These are phyloP conservation scores for Aspergillus ochraceoroseus DNA, from an alignment of 2,329 filamentous ascomycete species.

Conservation along the genomic window DNA sequence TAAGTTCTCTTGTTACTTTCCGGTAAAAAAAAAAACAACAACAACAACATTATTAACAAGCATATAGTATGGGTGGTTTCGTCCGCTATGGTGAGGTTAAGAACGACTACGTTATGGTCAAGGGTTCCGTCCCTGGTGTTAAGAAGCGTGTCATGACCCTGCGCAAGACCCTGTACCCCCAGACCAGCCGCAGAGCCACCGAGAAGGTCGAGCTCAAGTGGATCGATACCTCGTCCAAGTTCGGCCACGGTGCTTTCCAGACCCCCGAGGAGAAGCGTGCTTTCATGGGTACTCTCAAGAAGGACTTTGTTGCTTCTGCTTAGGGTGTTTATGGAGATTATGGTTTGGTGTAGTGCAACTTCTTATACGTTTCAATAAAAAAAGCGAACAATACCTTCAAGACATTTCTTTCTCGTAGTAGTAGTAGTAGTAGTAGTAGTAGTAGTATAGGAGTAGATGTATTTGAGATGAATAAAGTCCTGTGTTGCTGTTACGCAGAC, in stretches of 20 bases:
- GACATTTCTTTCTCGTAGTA: conserved; percentile 1
- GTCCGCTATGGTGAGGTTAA: conserved; percentile 99
- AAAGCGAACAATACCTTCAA: conserved; percentile 39
- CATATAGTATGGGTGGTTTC: conserved; percentile 85
- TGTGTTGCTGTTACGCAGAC: too few species aligned
- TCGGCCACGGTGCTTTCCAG: conserved; percentile 99
- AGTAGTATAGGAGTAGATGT: conserved; percentile 4
- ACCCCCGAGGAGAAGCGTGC: conserved; percentile 96
- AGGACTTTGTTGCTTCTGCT: conserved; percentile 65
- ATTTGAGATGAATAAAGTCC: not conserved
- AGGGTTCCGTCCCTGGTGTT: conserved; percentile 94
- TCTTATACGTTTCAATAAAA: conserved; percentile 41
- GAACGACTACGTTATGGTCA: conserved; percentile 97
- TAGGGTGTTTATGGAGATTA: conserved; percentile 44
- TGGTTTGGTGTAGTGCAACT: conserved; percentile 37
- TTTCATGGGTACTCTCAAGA: conserved; percentile 98
- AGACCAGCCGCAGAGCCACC: conserved; percentile 90
- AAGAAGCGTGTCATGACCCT: conserved; percentile 99
- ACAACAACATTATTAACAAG: conserved; percentile 38
- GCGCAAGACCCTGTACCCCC: conserved; percentile 96
- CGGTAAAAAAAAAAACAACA: not conserved
- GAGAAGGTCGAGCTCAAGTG: conserved; percentile 99
- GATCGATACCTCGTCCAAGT: conserved; percentile 99
- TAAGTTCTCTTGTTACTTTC: conserved; percentile 55
- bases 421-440: conserved; percentile 11